Evolutionary conservation across 805 yeast genomes (phyloP), one percentile per base, ranked within the genome.

Genomic region (Starmerella stigmatis): DNA sequence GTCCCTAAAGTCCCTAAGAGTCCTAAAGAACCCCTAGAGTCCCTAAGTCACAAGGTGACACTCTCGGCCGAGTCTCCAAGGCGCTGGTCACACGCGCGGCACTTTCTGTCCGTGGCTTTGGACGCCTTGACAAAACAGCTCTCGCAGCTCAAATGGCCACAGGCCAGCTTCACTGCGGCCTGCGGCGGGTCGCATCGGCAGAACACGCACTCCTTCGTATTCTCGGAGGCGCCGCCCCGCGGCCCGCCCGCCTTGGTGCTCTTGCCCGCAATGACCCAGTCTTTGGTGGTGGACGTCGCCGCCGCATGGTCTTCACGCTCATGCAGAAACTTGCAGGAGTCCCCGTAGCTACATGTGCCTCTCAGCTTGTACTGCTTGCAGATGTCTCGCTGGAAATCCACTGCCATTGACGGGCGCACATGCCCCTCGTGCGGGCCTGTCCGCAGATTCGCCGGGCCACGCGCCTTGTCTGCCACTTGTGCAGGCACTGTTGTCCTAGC

Each of bases 301-400:
- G 78, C 78, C 45, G 71, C 74, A 64, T 79, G 81, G 57, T 85
- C 94, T 54, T 85, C 96, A 62, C 99, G 66, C 13, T 84, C 75
- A 60, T 92, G 99, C 28, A 89, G 61, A 61, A 92, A 92, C 65
- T 92, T 92, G 67, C 99, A 92, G 28, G 92, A 81, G 56, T 92
- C 98, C 8, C 99, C 99, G 60, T 81, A 92, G 5, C 96, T 96
- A 70, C 98, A 92, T 59, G 78, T 88, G 0, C 98, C 99, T 0
- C 94, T 88, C 54, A 81, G 82, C 47, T 77, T 73, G 62, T 74
- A 92, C 62, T 92, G 97, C 58, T 89, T 92, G 60, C 98, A 92
- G 2, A 92, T 79, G 58, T 92, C 96, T 1, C 94, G 88, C 60
- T 85, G 95, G 58, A 79, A 92, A 58, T 92, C 98, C 30, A 81